These are phyloP conservation scores for Pogostemon cablin DNA, from an alignment of 257 asterid genomes.

Conservation along the genomic window DNA sequence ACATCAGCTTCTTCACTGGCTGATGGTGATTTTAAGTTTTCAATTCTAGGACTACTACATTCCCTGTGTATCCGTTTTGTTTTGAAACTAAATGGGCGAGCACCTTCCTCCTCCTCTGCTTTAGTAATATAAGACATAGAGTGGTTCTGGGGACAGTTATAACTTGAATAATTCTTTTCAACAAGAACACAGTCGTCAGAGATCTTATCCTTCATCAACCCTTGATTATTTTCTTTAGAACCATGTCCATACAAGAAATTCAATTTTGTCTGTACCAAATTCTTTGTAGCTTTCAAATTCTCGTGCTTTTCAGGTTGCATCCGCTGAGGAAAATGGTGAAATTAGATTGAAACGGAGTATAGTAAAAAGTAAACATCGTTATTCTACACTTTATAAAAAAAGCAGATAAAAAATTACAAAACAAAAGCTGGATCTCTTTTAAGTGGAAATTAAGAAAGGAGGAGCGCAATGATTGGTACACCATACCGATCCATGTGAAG, in stretches of 20 bases:
- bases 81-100: slow-evolving; percentile 45
- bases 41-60: slow-evolving; percentile 59
- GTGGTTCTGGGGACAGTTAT: slow-evolving; percentile 39
- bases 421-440: slow-evolving; percentile 19
- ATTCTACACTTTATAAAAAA: not conserved
- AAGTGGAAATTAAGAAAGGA: slow-evolving; percentile 16
- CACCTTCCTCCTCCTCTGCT: slow-evolving; percentile 58
- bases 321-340: slow-evolving; percentile 46
- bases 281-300: slow-evolving; percentile 45
- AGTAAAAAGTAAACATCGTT: slow-evolving; percentile 4
- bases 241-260: slow-evolving; percentile 61
- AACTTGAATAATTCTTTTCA: slow-evolving; percentile 43
- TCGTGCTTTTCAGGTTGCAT: slow-evolving; percentile 51
- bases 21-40: slow-evolving; percentile 57
- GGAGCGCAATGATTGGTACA: slow-evolving; percentile 17
- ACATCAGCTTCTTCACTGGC: slow-evolving; percentile 60
- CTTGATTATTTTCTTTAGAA: slow-evolving; percentile 45
- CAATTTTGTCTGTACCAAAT: slow-evolving; percentile 61
- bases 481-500: slow-evolving; percentile 51
- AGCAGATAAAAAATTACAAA: slow-evolving; percentile 3
- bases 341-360: slow-evolving; percentile 9
- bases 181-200: slow-evolving; percentile 56
- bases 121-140: slow-evolving; percentile 35
- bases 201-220: slow-evolving; percentile 40
- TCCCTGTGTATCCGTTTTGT: slow-evolving; percentile 66